phyloP scores from a whole-genome alignment of 2,329 filamentous ascomycete species.

The Colletotrichum sp. region DNA sequence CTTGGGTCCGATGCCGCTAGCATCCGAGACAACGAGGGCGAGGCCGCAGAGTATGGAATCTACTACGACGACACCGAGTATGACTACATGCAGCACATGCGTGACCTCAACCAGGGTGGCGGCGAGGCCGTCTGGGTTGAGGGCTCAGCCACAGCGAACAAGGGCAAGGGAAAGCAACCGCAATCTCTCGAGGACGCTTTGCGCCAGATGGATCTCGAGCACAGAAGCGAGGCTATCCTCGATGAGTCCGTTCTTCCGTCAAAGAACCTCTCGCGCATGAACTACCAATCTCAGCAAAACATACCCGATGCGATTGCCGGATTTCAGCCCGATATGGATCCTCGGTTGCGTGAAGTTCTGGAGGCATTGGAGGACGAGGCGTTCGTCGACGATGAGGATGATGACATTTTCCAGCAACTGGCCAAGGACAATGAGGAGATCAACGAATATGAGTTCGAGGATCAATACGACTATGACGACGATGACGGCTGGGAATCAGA shows the following conservation, averaged over 20 bases:
- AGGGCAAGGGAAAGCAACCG: constrained; percentile 75
- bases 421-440: constrained; percentile 74
- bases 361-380: constrained; percentile 96
- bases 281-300: constrained; percentile 92
- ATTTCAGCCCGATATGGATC: constrained; percentile 98
- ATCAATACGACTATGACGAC: constrained; percentile 58
- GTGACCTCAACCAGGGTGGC: constrained; percentile 77
- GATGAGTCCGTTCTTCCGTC: constrained; percentile 79
- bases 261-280: constrained; percentile 76
- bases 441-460: constrained; percentile 80
- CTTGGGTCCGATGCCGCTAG: constrained; percentile 69
- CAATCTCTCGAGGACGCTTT: constrained; percentile 83
- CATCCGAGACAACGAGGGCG: constrained; percentile 89
- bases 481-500: constrained; percentile 96
- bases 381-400: constrained; percentile 83
- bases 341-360: constrained; percentile 84
- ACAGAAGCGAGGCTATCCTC: constrained; percentile 62
- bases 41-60: constrained; percentile 91
- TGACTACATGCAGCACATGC: constrained; percentile 99
- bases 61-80: constrained; percentile 96
- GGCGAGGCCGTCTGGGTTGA: constrained; percentile 87
- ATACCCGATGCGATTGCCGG: constrained; percentile 90
- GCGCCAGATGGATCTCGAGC: constrained; percentile 61
- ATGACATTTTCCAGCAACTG: constrained; percentile 82
- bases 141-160: constrained; percentile 61